A percentile compares a stretch with the other conserved stretches of the same genome.
These are phyloP conservation scores for Elaeis oleifera DNA, from an alignment of 202 grass and related monocot species.

Conservation along the genomic window DNA sequence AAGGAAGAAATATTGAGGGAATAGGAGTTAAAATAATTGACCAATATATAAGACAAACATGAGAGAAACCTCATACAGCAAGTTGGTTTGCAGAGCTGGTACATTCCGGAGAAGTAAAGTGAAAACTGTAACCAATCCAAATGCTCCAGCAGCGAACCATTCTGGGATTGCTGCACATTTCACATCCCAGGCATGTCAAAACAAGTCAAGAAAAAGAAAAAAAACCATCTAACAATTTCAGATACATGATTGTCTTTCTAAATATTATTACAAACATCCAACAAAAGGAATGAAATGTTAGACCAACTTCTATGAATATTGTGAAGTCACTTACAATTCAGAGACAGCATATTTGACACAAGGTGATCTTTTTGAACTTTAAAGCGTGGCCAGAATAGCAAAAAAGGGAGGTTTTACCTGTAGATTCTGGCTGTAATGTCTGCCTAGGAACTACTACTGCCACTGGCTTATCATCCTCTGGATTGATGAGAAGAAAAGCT, in stretches of 20 bases:
- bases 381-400: neutral
- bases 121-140: conserved; percentile 83
- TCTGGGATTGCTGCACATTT: conserved; percentile 69
- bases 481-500: conserved; percentile 86
- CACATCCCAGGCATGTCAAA: conserved; percentile 3
- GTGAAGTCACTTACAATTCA: no score
- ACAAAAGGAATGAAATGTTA: no score
- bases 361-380: no score
- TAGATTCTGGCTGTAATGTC: conserved; percentile 60
- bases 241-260: no score
- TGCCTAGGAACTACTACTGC: conserved; percentile 76
- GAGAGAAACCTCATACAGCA: conserved; percentile 95
- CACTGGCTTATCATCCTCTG: conserved; percentile 88
- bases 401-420: conserved; percentile 30
- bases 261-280: no score
- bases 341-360: no score
- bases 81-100: conserved; percentile 78
- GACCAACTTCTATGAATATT: no score
- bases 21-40: conserved; percentile 20
- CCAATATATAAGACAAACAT: conserved; percentile 21
- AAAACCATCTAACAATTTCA: no score
- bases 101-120: conserved; percentile 93
- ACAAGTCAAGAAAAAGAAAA: no score
- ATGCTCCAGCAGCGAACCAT: conserved; percentile 83
- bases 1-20: neutral